Base-by-base conservation (phyloP, 441 rosid species). In the Gossypium laxum region DNA sequence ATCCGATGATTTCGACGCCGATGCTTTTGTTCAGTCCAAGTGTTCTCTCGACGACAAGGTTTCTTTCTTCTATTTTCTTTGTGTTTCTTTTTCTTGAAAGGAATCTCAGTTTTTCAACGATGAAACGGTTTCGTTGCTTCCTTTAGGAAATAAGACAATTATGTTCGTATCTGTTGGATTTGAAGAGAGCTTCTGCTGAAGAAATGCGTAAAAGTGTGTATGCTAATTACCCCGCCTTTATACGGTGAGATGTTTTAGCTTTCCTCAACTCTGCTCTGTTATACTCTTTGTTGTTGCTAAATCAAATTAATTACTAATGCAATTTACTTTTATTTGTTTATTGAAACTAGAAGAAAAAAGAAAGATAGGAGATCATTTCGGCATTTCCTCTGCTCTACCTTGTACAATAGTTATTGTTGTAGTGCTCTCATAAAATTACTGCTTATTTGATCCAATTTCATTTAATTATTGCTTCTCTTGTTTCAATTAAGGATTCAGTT, bases 131-230 rank as follows among this genome's bases (percentile, higher is more conserved):
- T 14, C 45, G 45, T 38, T 38, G 45, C 12, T n/a, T 17, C 30
- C 14, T 5, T 1, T 32, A 59, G 99, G 99, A 95, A 83, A 79
- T 91, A 73, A 87, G 82, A 77, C 93, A 88, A 64, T 76, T 92
- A 62, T 89, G 97, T 74, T 85, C 94, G 1, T 78, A 85, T 79
- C 86, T 92, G 66, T 71, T 95, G 85, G 98, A 91, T 83, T 82
- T 95, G 86, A 95, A 95, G 89, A 91, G 79, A 87, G 92, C 88
- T 69, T 95, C 98, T 10, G 98, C 99, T 2, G 99, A 95, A 75
- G 99, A 92, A 85, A 92, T 95, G 99, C 87, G 99, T 12, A 89
- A 82, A 77, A 91, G 98, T 77, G 99, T 95, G 7, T 95, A 91
- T 79, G 99, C 99, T 61, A 95, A 95, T 77, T 95, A 92, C 71